Evolutionary conservation across 306 rosid genomes (phyloP).

Genomic region (Notholithocarpus densiflorus): DNA sequence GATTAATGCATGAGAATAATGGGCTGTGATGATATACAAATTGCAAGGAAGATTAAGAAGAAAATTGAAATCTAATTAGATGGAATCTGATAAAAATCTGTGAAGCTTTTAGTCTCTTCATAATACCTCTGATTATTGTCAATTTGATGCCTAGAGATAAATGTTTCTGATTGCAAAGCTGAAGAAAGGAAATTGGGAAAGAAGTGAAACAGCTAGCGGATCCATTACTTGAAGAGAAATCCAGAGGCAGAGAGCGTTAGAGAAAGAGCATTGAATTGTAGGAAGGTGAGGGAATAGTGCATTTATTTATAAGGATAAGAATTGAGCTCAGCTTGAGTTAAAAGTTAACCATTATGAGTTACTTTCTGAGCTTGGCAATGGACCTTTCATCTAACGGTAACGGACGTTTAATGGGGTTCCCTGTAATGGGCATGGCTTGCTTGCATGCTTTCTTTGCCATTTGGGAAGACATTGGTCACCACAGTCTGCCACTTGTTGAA

Average conservation of each 20-base stretch:
- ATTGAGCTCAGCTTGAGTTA: slow-evolving; percentile 7
- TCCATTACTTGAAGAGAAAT: slow-evolving; percentile 10
- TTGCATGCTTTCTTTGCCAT: slow-evolving; percentile 26
- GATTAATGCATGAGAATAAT: too few species aligned
- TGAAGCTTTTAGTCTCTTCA: not conserved
- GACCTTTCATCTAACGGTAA: slow-evolving; percentile 20
- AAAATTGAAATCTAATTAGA: not conserved
- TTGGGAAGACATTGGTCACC: slow-evolving; percentile 10
- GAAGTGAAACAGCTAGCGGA: slow-evolving; percentile 6
- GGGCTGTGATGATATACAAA: not conserved
- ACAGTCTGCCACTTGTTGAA: slow-evolving; percentile 32
- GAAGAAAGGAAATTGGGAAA: not conserved
- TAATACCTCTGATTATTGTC: not conserved
- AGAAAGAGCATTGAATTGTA: slow-evolving; percentile 2
- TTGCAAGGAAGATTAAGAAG: not conserved
- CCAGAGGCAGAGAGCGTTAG: not conserved
- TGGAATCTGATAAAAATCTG: not conserved
- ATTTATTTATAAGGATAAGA: slow-evolving; percentile 17
- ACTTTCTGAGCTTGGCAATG: not conserved
- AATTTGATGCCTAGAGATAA: not conserved
- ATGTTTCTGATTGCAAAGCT: not conserved
- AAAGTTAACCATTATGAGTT: slow-evolving; percentile 15
- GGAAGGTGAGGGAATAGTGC: slow-evolving; percentile 2
- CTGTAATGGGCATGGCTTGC: not conserved
- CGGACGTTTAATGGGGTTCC: slow-evolving; percentile 15